Evolutionary conservation across 768 basidiomycete genomes (phyloP).

Genomic region (Termitomyces sp.): DNA sequence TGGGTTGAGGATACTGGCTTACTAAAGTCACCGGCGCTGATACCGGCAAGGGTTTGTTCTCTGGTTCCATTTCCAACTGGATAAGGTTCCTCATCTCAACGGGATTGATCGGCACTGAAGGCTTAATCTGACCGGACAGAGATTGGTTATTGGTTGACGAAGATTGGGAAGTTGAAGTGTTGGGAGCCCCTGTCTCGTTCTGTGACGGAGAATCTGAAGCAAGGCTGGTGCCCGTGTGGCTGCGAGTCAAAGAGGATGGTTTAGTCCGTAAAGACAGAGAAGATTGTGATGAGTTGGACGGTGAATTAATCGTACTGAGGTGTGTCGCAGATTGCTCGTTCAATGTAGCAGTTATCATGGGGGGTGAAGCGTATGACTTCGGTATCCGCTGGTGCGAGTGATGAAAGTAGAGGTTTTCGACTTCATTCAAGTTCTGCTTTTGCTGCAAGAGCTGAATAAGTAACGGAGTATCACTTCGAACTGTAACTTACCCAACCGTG

Average conservation of each 20-base stretch:
- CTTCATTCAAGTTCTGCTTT: conserved; percentile 76
- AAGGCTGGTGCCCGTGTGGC: conserved; percentile 2
- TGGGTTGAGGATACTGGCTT: conserved; percentile 2
- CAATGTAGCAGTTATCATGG: conserved; percentile 19
- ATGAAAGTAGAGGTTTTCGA: conserved; percentile 79
- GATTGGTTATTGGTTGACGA: neutral
- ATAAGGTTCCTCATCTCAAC: conserved; percentile 8
- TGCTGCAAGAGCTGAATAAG: conserved; percentile 38
- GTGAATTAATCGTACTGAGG: conserved; percentile 1
- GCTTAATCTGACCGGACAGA: neutral
- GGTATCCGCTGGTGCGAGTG: conserved; percentile 53
- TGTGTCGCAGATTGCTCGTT: conserved; percentile 17
- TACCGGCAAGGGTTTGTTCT: conserved; percentile 7
- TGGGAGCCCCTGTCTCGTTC: neutral
- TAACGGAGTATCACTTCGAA: neutral
- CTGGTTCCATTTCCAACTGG: conserved; percentile 11
- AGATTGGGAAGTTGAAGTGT: neutral
- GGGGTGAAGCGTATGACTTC: conserved; percentile 20
- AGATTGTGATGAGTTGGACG: conserved; percentile 19
- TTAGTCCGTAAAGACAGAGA: conserved; percentile 25
- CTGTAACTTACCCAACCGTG: conserved; percentile 66
- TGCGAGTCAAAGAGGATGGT: conserved; percentile 8
- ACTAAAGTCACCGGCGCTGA: neutral
- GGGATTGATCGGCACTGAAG: neutral
- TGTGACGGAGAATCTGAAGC: neutral